Percentiles rank a stretch among this genome's conserved stretches.
Conservation (phyloP, 2,329 filamentous ascomycete genomes). For the Arthrobotrys entomopaga region DNA sequence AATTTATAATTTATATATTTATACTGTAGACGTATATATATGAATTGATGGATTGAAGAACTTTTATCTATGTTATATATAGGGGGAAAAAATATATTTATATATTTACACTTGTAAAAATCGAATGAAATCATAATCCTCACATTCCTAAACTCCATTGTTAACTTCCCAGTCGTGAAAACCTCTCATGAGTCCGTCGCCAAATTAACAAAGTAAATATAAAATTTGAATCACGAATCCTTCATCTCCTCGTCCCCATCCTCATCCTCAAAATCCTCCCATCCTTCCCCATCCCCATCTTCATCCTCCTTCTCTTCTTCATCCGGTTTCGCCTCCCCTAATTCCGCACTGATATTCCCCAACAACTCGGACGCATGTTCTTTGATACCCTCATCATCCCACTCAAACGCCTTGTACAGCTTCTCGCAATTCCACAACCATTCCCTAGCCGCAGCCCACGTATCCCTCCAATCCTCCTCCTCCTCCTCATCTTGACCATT, state of each 20-base stretch:
- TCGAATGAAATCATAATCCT: background rate
- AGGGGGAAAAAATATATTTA: background rate
- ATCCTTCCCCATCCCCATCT: slow-evolving; percentile 65
- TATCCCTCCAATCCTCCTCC: slow-evolving; percentile 60
- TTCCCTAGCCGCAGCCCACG: slow-evolving; percentile 59
- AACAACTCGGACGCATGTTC: slow-evolving; percentile 80
- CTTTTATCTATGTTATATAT: slow-evolving; percentile 5
- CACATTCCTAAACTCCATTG: background rate
- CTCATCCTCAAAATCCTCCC: slow-evolving; percentile 57
- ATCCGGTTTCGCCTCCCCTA: slow-evolving; percentile 70
- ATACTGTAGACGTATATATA: background rate
- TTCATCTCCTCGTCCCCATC: slow-evolving; percentile 13
- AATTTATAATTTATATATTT: no score
- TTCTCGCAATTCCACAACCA: slow-evolving; percentile 60
- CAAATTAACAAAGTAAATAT: background rate
- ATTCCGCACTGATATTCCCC: slow-evolving; percentile 70
- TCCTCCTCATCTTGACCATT: slow-evolving; percentile 63
- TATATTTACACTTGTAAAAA: no score
- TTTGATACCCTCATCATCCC: slow-evolving; percentile 82
- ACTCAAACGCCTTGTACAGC: slow-evolving; percentile 80
- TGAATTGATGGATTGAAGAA: background rate
- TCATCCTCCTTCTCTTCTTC: slow-evolving; percentile 67
- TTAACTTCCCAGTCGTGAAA: slow-evolving; percentile 2
- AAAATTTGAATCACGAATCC: slow-evolving; percentile 8
- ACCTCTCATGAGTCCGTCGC: background rate